Base-by-base conservation (phyloP, 805 yeast genomes). In the Wickerhamiella alocasiicola region DNA sequence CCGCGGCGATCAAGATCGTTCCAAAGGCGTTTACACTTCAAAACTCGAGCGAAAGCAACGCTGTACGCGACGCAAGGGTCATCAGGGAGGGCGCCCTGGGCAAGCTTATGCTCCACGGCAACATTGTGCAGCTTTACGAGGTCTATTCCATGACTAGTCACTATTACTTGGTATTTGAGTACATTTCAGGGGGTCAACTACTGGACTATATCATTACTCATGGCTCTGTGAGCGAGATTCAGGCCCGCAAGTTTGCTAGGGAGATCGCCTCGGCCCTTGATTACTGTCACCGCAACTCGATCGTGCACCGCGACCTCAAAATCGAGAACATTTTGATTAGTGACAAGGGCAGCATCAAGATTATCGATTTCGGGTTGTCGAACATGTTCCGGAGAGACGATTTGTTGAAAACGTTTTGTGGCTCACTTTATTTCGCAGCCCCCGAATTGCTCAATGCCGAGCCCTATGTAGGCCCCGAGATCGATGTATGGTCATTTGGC, bases 401-500 rank as follows among this genome's bases (percentile, higher is more conserved):
- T 31, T 64, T 84, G 42, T 72, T 91, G 55, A 83, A 81, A 55
- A 91, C 99, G 1, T 91, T 83, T 56, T 91, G 99, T 67, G 99
- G 99, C 3, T 85, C 96, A 1, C 67, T 91, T 39, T 91, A 91
- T 59, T 91, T 91, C 71, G 99, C 98, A 1, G 98, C 99, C 0
- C 99, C 99, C 0, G 99, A 91, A 60, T 68, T 91, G 50, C 66
- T 91, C 41, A 81, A 82, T 44, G 98, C 97, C 1, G 76, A 76
- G 49, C 96, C 95, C 1, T 91, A 91, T 54, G 67, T 72, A 27
- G 99, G 98, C 0, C 98, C 98, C 1, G 98, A 91, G 59, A 95
- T 91, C 36, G 98, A 91, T 59, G 78, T 91, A 15, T 91, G 98
- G 98, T 83, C 95, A 2, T 88, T 87, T 66, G 98, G 98, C 48